Base-by-base conservation (phyloP, 176 grass and related monocot genomes). In the Rhipidocladum racemiflorum region DNA sequence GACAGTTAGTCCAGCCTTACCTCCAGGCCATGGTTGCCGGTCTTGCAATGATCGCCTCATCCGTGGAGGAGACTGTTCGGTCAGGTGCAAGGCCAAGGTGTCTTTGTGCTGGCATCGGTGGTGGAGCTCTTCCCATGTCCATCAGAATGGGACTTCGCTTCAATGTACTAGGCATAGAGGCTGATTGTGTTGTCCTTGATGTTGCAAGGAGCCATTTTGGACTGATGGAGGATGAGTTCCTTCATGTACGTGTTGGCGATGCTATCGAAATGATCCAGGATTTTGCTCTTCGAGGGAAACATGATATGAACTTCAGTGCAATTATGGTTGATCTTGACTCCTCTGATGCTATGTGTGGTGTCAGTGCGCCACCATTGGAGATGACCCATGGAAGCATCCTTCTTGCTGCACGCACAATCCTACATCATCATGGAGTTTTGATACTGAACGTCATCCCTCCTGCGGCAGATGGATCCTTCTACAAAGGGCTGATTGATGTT, bases 241-340 rank as follows among this genome's bases (percentile, higher is more conserved):
- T 94, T 40, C 54, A 21, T 10, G 84, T 88, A 32, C 24, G 46
- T 74, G 72, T 91, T 13, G 88, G 92, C 46, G 84, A 97, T 88
- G 90, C 90, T n/a, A 87, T 97, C 80, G 74, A 77, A 75, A 79
- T 72, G 16, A 73, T 97, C 67, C 81, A 88, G 68, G 68, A 44
- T 55, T 85, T 88, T 66, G 68, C 83, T 40, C 45, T 2, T 61
- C 62, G 12, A 34, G 54, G 62, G 29, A 24, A 74, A 50, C 30
- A 48, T 79, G 71, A 38, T 89, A 51, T 55, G 53, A 79, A 73
- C 10, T 97, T 94, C 70, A 85, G 88, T 69, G 90, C 75, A 1
- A 27, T 93, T 29, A 88, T 97, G 81, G 84, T 91, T 68, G 92
- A 97, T 82, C 86, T 98, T 36, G 92, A 98, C 54, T 94, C 92